Percentiles rank a stretch among this genome's conserved stretches.
Conservation (phyloP, 2,329 filamentous ascomycete genomes). For the Capronia coronata region DNA sequence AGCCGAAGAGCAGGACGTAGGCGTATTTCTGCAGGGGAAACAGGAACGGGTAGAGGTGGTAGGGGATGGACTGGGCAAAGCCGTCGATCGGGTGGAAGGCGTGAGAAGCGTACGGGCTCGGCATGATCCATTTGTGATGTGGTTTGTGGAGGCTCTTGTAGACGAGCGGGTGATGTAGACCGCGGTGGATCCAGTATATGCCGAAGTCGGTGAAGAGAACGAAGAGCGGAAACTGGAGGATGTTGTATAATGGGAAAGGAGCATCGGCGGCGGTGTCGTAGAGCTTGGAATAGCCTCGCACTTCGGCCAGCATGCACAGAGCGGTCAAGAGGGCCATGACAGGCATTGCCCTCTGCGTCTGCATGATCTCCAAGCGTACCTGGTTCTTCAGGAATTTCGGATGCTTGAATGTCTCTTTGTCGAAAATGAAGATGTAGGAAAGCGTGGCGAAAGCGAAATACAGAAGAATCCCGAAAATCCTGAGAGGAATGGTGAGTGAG, state of each 20-base stretch:
- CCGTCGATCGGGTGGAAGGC: constrained; percentile 94
- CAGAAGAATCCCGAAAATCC: constrained; percentile 74
- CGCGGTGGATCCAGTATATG: constrained; percentile 89
- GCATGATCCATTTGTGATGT: constrained; percentile 99
- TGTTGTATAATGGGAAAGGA: constrained; percentile 70
- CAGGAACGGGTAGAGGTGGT: constrained; percentile 87
- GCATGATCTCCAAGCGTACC: constrained; percentile 74
- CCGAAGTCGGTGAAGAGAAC: constrained; percentile 79
- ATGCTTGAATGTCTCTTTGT: constrained; percentile 80
- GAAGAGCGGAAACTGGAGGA: constrained; percentile 80
- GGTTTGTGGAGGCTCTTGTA: constrained; percentile 94
- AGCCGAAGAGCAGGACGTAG: constrained; percentile 77
- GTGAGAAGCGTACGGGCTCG: constrained; percentile 83
- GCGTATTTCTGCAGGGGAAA: constrained; percentile 89
- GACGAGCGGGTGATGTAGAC: constrained; percentile 68
- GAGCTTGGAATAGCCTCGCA: constrained; percentile 76
- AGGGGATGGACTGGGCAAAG: constrained; percentile 79
- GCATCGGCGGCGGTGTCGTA: constrained; percentile 74
- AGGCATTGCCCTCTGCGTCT: constrained; percentile 70
- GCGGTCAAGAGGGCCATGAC: constrained; percentile 75
- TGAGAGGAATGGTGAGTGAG: constrained; percentile 36
- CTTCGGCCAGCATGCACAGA: constrained; percentile 74
- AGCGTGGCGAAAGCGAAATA: constrained; percentile 80
- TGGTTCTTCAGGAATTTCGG: constrained; percentile 95
- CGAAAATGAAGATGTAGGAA: constrained; percentile 84